Evolutionary conservation across 495 filamentous ascomycete genomes (phyloP).

Genomic region (Ascobolus immersus): DNA sequence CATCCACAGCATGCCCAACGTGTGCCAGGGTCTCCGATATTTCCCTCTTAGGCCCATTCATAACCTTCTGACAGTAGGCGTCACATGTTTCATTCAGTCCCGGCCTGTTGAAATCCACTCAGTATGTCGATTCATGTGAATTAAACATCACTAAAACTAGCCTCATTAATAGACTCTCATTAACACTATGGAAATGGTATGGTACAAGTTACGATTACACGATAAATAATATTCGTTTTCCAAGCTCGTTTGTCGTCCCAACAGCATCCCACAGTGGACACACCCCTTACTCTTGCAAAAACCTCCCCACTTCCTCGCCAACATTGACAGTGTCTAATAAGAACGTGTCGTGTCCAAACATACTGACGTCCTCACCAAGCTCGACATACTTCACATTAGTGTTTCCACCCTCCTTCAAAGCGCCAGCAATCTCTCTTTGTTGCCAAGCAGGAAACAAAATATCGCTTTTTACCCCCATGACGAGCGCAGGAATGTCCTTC

Average conservation of each 20-base stretch:
- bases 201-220: too few species aligned
- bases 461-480: slow-evolving; percentile 87
- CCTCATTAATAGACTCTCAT: too few species aligned
- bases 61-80: too few species aligned
- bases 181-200: too few species aligned
- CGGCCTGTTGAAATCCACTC: too few species aligned
- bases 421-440: slow-evolving; percentile 78
- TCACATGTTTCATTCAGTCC: too few species aligned
- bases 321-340: slow-evolving; percentile 79
- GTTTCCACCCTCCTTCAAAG: slow-evolving; percentile 53
- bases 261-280: background rate
- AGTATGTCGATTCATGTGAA: too few species aligned
- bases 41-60: too few species aligned
- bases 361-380: slow-evolving; percentile 65
- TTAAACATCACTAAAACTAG: too few species aligned
- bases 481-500: slow-evolving; percentile 49
- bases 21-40: too few species aligned
- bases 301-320: slow-evolving; percentile 53
- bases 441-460: slow-evolving; percentile 98
- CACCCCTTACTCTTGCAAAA: slow-evolving; percentile 32
- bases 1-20: too few species aligned
- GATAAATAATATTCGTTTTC: too few species aligned
- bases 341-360: slow-evolving; percentile 96
- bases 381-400: slow-evolving; percentile 61
- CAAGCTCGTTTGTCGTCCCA: background rate